Conservation (phyloP, 2,329 filamentous ascomycete species). For the Orbilia javanica region DNA sequence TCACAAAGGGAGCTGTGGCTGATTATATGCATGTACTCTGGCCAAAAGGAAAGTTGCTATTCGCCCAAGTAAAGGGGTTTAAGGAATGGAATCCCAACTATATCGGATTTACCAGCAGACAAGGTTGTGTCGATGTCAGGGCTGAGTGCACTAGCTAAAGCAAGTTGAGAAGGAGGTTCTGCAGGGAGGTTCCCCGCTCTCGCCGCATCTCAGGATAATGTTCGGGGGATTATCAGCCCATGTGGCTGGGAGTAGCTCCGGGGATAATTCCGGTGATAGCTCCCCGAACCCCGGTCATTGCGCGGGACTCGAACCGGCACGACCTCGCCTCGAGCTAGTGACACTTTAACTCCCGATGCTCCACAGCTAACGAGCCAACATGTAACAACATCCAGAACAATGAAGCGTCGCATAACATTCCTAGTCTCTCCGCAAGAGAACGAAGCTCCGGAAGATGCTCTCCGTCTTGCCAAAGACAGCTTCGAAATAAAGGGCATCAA, state of each 20-base stretch:
- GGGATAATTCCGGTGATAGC: neutral
- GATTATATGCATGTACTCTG: conserved; percentile 5
- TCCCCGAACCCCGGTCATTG: neutral
- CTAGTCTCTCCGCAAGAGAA: conserved; percentile 33
- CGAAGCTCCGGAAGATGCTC: conserved; percentile 32
- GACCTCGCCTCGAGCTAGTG: neutral
- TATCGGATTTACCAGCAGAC: conserved; percentile 10
- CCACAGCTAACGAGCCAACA: neutral
- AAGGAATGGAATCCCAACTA: conserved; percentile 25
- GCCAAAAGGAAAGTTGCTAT: conserved; percentile 1
- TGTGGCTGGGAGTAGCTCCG: conserved; percentile 20
- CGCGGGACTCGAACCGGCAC: neutral
- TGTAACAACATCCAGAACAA: conserved; percentile 19
- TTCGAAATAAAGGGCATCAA: conserved; percentile 39
- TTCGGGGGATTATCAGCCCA: conserved; percentile 38
- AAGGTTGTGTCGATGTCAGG: conserved; percentile 27
- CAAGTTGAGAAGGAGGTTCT: conserved; percentile 3
- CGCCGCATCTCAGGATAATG: conserved; percentile 27
- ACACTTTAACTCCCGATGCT: conserved; percentile 10
- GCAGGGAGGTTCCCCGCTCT: conserved; percentile 41
- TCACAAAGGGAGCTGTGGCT: conserved; percentile 10
- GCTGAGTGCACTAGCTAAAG: conserved; percentile 5
- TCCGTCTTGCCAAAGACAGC: conserved; percentile 34
- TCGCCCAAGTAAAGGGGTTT: conserved; percentile 14
- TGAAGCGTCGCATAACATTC: conserved; percentile 57